A percentile compares a stretch with the other conserved stretches of the same genome.
Conservation (phyloP, 2,329 filamentous ascomycete species). For the Neoscytalidium dimidiatum region DNA sequence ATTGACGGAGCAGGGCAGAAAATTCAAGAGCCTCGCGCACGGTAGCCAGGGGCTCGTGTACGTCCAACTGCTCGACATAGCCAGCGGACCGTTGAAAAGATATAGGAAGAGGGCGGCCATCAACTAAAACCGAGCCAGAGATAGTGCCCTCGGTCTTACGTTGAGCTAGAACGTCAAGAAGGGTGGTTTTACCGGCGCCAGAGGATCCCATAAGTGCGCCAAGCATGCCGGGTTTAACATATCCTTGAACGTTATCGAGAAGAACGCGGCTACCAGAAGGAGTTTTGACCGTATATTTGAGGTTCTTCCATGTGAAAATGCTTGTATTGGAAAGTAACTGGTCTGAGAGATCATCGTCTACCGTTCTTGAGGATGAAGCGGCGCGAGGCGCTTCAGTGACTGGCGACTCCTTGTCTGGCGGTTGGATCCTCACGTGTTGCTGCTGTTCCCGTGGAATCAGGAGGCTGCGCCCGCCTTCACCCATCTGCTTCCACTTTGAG, state of each 20-base stretch:
- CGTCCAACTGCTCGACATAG: conserved; percentile 56
- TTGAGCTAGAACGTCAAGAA: conserved; percentile 39
- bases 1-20: conserved; percentile 60
- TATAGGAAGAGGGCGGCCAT: conserved; percentile 26
- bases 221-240: conserved; percentile 57
- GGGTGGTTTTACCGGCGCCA: conserved; percentile 41
- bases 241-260: conserved; percentile 56
- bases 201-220: conserved; percentile 46
- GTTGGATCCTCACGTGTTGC: background rate
- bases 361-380: background rate
- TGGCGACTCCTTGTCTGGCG: conserved; percentile 35
- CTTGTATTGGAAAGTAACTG: conserved; percentile 63
- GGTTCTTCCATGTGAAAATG: conserved; percentile 65
- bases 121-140: conserved; percentile 41
- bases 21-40: conserved; percentile 63
- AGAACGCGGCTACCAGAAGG: conserved; percentile 53
- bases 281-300: conserved; percentile 53
- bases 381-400: conserved; percentile 21
- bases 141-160: conserved; percentile 39
- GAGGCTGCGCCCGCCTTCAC: background rate
- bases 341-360: conserved; percentile 29
- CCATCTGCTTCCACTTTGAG: background rate
- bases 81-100: conserved; percentile 22
- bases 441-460: background rate
- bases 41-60: conserved; percentile 59